Evolutionary conservation across 2,329 filamentous ascomycete genomes (phyloP).

Genomic region (Karstenula rhodostoma): DNA sequence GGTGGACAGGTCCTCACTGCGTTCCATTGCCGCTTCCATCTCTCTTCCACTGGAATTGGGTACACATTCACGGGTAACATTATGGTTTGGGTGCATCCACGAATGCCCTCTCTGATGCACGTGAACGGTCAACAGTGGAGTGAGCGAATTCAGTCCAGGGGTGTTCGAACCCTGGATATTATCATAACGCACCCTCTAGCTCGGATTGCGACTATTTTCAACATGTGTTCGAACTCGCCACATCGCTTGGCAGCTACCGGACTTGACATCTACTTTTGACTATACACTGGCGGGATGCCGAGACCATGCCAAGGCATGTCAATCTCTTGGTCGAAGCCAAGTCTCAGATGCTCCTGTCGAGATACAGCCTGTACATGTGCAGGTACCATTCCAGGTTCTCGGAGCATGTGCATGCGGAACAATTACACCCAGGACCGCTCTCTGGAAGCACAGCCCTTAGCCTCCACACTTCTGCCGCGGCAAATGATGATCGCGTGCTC

Average conservation of each 20-base stretch:
- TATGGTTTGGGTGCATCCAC: too few relatives aligned
- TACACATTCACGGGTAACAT: too few relatives aligned
- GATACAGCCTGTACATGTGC: not conserved
- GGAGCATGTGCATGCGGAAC: not conserved
- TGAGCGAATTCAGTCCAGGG: too few relatives aligned
- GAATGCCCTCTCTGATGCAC: too few relatives aligned
- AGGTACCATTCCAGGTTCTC: not conserved
- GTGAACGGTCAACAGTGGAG: too few relatives aligned
- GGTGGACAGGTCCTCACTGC: too few relatives aligned
- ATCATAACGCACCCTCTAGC: not conserved
- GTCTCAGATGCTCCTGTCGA: not conserved
- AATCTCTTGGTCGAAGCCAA: not conserved
- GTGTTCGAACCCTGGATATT: not conserved
- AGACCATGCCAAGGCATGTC: slow-evolving; percentile 3
- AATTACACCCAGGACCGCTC: not conserved
- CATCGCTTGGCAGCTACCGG: not conserved
- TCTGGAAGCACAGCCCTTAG: not conserved
- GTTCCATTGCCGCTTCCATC: too few relatives aligned
- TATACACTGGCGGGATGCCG: not conserved
- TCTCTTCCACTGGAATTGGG: too few relatives aligned
- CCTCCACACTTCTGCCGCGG: slow-evolving; percentile 1
- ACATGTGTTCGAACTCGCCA: not conserved
- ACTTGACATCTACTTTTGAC: not conserved
- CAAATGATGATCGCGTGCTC: slow-evolving; percentile 1
- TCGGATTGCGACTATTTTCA: not conserved